Base-by-base conservation (phyloP, 192 early-diverging fungal genomes). In the Coemansia sp. region DNA sequence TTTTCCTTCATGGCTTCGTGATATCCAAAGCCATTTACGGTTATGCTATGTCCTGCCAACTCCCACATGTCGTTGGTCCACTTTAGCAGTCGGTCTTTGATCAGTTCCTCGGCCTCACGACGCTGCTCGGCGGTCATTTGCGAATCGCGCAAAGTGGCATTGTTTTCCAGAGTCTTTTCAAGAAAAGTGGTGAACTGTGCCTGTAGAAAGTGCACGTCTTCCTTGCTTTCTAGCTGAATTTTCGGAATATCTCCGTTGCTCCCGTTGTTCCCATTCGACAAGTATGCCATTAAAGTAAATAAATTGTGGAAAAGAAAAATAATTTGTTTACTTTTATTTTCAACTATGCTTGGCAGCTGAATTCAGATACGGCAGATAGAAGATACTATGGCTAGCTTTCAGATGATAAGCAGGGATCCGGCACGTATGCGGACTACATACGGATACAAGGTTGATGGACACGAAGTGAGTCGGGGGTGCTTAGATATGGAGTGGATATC, bases 181-280 rank as follows among this genome's bases (percentile, higher is more conserved):
- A 78, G 53, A 43, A 70, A 70, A 9, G 61, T 49, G 36, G 9
- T 41, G 5, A 78, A 55, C 51, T 78, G 68, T 19, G 30, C 41
- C 40, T 78, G 63, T 23, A 78, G 64, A 26, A 63, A 78, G 28
- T 52, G 28, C 35, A 70, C 74, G 52, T 78, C 74, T 37, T 78
- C 74, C 14, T 61, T 63, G 68, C 68, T 78, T 35, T 78, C 74
- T 18, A 78, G 62, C 55, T 78, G 74, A 31, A 78, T 68, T 55
- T 78, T 78, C 23, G 74, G 74, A 23, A 70, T 66, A 20, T 78
- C 69, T 41, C 58, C 60, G 39, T 43, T 53, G 55, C 18, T 43
- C 26, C 44, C 45, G 13, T 15, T 63, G 21, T 15, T 47, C 7
- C 41, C 41, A 6, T 42, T 19, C 20, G 30, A 35, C 36, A 12